These are phyloP conservation scores for Cyclostephanos invisitatus DNA, from an alignment of 108 stramenopile genomes.

Conservation along the genomic window DNA sequence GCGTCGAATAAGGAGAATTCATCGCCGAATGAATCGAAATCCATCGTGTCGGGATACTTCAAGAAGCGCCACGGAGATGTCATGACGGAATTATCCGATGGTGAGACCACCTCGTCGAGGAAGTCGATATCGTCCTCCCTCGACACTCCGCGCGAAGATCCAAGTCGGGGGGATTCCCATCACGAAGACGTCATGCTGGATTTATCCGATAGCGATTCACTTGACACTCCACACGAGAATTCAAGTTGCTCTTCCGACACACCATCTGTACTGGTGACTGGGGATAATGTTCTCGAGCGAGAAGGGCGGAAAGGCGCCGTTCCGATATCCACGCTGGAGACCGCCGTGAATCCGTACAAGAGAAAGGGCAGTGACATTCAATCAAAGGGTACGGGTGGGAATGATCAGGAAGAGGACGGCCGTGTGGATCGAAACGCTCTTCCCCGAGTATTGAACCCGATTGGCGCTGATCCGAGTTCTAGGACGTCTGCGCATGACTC, in stretches of 20 bases:
- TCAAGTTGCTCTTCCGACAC: background rate
- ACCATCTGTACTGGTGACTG: background rate
- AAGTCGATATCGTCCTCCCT: background rate
- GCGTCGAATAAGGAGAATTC: background rate
- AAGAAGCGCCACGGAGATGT: background rate
- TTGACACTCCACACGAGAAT: conserved; percentile 7
- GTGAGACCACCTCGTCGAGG: background rate
- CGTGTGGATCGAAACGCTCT: background rate
- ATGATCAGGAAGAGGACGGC: background rate
- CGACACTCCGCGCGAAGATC: background rate
- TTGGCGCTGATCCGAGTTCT: background rate
- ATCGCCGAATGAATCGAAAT: background rate
- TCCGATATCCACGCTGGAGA: background rate
- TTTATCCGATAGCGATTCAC: background rate
- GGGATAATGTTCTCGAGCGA: background rate
- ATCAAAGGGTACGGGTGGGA: background rate
- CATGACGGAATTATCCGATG: background rate
- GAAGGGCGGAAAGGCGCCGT: background rate
- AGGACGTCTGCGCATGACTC: background rate
- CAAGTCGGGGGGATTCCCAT: no score
- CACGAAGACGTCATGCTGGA: background rate
- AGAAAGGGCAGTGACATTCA: background rate
- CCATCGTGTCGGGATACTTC: conserved; percentile 5
- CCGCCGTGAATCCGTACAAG: conserved; percentile 12
- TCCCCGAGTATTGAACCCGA: background rate